phyloP scores from a whole-genome alignment of 1,139 yeast species.

The Diutina catenulata region DNA sequence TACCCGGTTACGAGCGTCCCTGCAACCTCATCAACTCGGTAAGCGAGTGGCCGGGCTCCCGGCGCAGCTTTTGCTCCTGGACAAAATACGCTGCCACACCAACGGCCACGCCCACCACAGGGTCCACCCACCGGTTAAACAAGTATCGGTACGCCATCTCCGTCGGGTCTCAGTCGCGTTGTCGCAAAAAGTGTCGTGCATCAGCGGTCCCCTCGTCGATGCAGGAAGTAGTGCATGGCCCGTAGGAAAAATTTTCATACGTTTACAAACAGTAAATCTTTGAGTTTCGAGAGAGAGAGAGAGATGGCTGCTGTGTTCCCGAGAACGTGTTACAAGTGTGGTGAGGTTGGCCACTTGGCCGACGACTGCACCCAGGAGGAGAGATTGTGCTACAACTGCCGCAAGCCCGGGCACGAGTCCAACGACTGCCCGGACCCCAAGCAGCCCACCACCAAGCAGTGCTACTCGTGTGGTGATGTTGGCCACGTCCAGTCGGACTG shows the following conservation, averaged over 20 bases:
- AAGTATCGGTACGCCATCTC: constrained; percentile 2
- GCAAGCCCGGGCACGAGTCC: constrained; percentile 83
- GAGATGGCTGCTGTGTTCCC: constrained; percentile 33
- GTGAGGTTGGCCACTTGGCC: constrained; percentile 86
- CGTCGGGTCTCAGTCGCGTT: not conserved
- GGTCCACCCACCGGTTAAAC: constrained; percentile 4
- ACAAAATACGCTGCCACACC: constrained; percentile 1
- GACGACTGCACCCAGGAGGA: constrained; percentile 75
- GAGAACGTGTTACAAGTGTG: constrained; percentile 86
- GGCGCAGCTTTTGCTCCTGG: not conserved
- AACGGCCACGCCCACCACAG: not conserved
- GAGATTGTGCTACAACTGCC: constrained; percentile 89
- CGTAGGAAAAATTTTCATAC: not conserved
- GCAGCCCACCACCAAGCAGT: constrained; percentile 73
- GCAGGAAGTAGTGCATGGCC: too few species aligned
- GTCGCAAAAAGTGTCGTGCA: too few species aligned
- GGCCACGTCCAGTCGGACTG: constrained; percentile 66
- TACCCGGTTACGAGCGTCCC: not conserved
- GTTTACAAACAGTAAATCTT: not conserved
- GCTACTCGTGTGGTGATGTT: constrained; percentile 74
- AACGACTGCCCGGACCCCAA: constrained; percentile 81
- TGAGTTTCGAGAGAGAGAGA: not conserved
- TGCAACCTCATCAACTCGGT: not conserved
- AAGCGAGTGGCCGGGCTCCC: not conserved
- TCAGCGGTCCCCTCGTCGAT: too few species aligned